Evolutionary conservation across 768 basidiomycete species (phyloP).

Genomic region (Boletus sp.): DNA sequence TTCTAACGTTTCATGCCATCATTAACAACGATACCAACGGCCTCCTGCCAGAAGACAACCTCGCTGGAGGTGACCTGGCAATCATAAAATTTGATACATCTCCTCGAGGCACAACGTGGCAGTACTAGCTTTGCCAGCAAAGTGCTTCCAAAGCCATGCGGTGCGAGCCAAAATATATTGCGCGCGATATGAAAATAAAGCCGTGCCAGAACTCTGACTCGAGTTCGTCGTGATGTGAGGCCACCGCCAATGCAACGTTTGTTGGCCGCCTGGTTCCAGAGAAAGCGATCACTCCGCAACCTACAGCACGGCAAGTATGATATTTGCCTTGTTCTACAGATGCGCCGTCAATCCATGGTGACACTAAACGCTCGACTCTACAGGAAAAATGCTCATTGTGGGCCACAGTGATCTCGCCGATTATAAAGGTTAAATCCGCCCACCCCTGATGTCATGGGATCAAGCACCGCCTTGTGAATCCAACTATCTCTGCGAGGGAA

Average conservation of each 20-base stretch:
- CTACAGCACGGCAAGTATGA: slow-evolving; percentile 20
- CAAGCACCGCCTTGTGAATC: slow-evolving; percentile 16
- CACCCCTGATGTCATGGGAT: slow-evolving; percentile 19
- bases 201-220: slow-evolving; percentile 1
- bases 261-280: not conserved
- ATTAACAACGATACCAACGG: too few relatives aligned
- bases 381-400: slow-evolving; percentile 14
- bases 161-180: not conserved
- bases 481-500: not conserved
- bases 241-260: slow-evolving; percentile 1
- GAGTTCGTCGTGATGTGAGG: not conserved
- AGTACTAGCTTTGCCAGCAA: not conserved
- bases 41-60: not conserved
- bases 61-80: not conserved
- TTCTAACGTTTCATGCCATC: not conserved
- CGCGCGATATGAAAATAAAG: slow-evolving; percentile 4
- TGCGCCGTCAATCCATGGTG: not conserved
- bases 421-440: slow-evolving; percentile 22
- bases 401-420: slow-evolving; percentile 11
- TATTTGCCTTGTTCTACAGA: slow-evolving; percentile 2
- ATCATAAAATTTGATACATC: not conserved
- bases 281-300: not conserved
- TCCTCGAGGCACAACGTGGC: slow-evolving; percentile 1
- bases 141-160: not conserved
- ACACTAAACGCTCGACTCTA: not conserved